These are phyloP conservation scores for Ensete glaucum DNA, from an alignment of 176 grass and related monocot species.

Conservation along the genomic window DNA sequence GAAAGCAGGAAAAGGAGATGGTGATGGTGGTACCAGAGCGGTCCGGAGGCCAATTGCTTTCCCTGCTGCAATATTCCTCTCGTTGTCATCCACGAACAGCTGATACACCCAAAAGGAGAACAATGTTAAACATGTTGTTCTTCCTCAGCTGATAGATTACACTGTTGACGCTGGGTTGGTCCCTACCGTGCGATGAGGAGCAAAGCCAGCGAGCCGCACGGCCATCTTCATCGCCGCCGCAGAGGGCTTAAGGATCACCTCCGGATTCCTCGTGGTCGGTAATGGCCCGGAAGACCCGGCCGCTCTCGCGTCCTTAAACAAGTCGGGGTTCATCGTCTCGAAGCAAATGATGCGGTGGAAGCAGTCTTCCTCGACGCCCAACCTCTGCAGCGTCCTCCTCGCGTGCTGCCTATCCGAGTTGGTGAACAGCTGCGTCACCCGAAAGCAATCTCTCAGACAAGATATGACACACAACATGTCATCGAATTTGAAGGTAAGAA, in stretches of 20 bases:
- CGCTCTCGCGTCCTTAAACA: slow-evolving; percentile 30
- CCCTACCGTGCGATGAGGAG: slow-evolving; percentile 42
- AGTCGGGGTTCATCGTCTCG: slow-evolving; percentile 91
- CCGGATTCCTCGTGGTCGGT: not conserved
- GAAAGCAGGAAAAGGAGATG: too few species aligned
- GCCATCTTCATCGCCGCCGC: slow-evolving; percentile 45
- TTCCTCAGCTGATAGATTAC: too few species aligned
- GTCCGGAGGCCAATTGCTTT: slow-evolving; percentile 74
- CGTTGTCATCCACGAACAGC: slow-evolving; percentile 88
- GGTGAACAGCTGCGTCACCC: slow-evolving; percentile 53
- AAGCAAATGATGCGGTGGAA: slow-evolving; percentile 82
- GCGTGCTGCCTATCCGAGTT: slow-evolving; percentile 84
- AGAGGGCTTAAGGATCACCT: slow-evolving; percentile 59
- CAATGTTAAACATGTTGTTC: too few species aligned
- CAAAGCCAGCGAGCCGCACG: slow-evolving; percentile 37
- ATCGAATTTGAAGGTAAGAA: too few species aligned
- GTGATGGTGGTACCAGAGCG: slow-evolving; percentile 34
- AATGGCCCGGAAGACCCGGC: not conserved
- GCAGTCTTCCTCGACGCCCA: slow-evolving; percentile 50
- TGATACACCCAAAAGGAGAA: slow-evolving; percentile 20
- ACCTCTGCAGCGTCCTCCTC: slow-evolving; percentile 40
- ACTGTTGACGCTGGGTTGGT: too few species aligned
- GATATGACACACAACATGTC: not conserved
- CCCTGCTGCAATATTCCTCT: slow-evolving; percentile 82
- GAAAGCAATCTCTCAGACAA: too few species aligned